A percentile compares a stretch with the other conserved stretches of the same genome.
Conservation (phyloP, 1,284 basidiomycete species). For the Meira miltonrushii region DNA sequence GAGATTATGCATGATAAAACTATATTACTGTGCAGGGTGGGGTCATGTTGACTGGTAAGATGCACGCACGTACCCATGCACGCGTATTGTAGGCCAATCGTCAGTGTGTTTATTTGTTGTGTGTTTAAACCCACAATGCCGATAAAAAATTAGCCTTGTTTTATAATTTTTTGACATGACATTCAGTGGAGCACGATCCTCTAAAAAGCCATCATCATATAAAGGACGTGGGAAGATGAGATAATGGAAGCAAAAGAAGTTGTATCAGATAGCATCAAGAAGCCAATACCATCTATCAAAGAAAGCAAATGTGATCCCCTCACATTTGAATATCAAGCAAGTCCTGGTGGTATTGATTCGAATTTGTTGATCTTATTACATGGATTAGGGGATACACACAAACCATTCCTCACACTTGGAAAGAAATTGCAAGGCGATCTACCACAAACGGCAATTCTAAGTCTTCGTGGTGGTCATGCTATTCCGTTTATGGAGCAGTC, state of each 20-base stretch:
- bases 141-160: too few species aligned
- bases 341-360: neutral
- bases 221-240: neutral
- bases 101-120: too few species aligned
- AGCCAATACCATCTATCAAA: neutral
- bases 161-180: too few species aligned
- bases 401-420: neutral
- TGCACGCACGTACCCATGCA: too few species aligned
- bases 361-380: neutral
- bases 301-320: neutral
- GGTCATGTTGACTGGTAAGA: too few species aligned
- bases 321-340: neutral
- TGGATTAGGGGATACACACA: constrained; percentile 1
- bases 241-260: neutral
- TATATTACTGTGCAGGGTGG: too few species aligned
- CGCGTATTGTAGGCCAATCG: too few species aligned
- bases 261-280: neutral
- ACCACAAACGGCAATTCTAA: constrained; percentile 1
- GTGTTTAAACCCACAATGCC: too few species aligned
- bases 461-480: neutral
- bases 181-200: too few species aligned
- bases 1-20: too few species aligned
- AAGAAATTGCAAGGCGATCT: constrained; percentile 1
- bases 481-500: neutral
- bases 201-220: too few species aligned